phyloP scores from a whole-genome alignment of 768 basidiomycete genomes.

The Polyporus arcularius region DNA sequence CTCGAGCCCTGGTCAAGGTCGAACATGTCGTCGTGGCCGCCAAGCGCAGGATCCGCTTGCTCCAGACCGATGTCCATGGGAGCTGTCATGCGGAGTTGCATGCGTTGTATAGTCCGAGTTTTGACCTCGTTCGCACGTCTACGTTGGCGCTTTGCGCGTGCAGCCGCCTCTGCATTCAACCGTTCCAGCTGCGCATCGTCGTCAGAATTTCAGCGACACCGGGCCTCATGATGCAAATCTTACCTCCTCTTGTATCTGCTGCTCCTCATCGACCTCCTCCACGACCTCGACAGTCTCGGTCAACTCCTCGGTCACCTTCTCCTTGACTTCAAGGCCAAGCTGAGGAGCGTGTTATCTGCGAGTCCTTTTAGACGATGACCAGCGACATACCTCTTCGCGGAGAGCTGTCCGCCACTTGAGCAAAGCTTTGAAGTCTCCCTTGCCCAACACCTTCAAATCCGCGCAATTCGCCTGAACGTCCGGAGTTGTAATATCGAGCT shows the following conservation, averaged over 20 bases:
- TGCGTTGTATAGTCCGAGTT: slow-evolving; percentile 83
- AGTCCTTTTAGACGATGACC: neutral
- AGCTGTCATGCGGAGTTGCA: slow-evolving; percentile 97
- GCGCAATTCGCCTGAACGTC: slow-evolving; percentile 84
- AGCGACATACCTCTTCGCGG: slow-evolving; percentile 78
- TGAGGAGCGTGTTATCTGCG: slow-evolving; percentile 30
- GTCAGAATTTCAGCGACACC: slow-evolving; percentile 7
- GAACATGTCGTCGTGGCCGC: slow-evolving; percentile 86
- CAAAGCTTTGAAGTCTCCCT: slow-evolving; percentile 93
- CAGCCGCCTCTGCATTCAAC: slow-evolving; percentile 72
- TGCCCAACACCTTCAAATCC: slow-evolving; percentile 96
- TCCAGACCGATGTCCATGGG: slow-evolving; percentile 96
- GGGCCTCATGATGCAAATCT: slow-evolving; percentile 15
- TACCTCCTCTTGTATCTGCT: slow-evolving; percentile 89
- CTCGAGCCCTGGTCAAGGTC: slow-evolving; percentile 71
- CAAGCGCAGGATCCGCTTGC: slow-evolving; percentile 71
- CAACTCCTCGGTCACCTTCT: slow-evolving; percentile 68
- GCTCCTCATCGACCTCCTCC: slow-evolving; percentile 82
- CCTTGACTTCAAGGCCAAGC: slow-evolving; percentile 85
- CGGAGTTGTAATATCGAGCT: slow-evolving; percentile 65
- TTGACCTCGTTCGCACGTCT: slow-evolving; percentile 88
- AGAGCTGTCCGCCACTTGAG: slow-evolving; percentile 89
- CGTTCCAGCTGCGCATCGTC: slow-evolving; percentile 66
- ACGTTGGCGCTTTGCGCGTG: slow-evolving; percentile 76
- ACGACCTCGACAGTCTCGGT: slow-evolving; percentile 70